phyloP scores from a whole-genome alignment of 345 rosid species.

The Hevea brasiliensis region DNA sequence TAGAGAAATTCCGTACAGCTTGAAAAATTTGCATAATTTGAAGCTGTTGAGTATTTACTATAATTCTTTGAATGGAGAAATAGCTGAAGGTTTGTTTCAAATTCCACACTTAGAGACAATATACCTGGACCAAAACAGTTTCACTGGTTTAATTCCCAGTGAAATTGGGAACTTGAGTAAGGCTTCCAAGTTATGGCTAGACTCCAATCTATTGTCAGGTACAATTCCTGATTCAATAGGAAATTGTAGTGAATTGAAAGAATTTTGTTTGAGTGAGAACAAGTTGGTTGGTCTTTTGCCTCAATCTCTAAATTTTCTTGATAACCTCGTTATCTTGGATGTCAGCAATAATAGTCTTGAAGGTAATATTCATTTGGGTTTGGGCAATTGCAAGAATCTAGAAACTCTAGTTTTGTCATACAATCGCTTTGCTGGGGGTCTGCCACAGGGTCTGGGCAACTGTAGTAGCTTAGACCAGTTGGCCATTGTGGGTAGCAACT shows the following conservation, averaged over 20 bases:
- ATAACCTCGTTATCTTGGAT: too few relatives aligned
- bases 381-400: slow-evolving; percentile 41
- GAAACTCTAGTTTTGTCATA: slow-evolving; percentile 45
- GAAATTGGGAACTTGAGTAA: slow-evolving; percentile 50
- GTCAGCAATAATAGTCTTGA: too few relatives aligned
- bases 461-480: slow-evolving; percentile 51
- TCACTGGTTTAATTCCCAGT: slow-evolving; percentile 55
- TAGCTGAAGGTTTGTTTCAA: slow-evolving; percentile 53
- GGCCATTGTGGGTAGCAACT: slow-evolving; percentile 37
- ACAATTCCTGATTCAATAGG: slow-evolving; percentile 55
- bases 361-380: too few relatives aligned
- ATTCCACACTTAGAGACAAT: slow-evolving; percentile 30
- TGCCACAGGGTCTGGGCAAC: slow-evolving; percentile 52
- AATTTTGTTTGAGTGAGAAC: too few relatives aligned
- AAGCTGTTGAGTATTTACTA: slow-evolving; percentile 27
- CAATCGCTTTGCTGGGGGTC: slow-evolving; percentile 51
- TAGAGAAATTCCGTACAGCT: slow-evolving; percentile 42
- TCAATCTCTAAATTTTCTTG: too few relatives aligned
- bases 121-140: slow-evolving; percentile 42
- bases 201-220: slow-evolving; percentile 46
- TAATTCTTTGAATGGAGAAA: slow-evolving; percentile 51
- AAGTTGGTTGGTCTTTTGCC: too few relatives aligned
- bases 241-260: neutral
- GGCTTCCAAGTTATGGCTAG: slow-evolving; percentile 33
- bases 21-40: slow-evolving; percentile 44